These are phyloP conservation scores for Pyracantha coccinea DNA, from an alignment of 331 rosid species.

Conservation along the genomic window DNA sequence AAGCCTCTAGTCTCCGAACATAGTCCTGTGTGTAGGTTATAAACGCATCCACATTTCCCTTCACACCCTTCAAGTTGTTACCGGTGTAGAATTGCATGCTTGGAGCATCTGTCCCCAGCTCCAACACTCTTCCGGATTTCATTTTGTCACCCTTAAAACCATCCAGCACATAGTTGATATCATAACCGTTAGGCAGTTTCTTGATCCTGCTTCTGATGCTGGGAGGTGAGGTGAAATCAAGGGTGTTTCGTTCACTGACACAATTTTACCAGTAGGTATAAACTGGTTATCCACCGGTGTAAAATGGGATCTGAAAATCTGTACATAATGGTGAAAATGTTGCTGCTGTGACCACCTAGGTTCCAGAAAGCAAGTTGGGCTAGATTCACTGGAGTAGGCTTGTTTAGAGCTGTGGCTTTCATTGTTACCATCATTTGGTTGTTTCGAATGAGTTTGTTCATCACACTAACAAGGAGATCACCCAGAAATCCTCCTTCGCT, in stretches of 20 bases:
- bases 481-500: background rate
- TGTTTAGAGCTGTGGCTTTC: conserved; percentile 3
- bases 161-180: conserved; percentile 5
- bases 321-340: conserved; percentile 4
- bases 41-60: conserved; percentile 6
- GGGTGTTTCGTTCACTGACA: background rate
- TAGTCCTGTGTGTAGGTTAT: conserved; percentile 3
- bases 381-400: conserved; percentile 12
- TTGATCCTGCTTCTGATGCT: background rate
- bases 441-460: background rate
- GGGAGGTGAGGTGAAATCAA: conserved; percentile 5
- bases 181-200: conserved; percentile 1
- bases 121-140: conserved; percentile 6
- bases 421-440: background rate
- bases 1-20: conserved; percentile 16
- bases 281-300: background rate
- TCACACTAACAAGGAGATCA: background rate
- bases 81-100: conserved; percentile 5
- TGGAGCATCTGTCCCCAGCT: conserved; percentile 10
- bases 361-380: conserved; percentile 14
- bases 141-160: background rate
- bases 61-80: conserved; percentile 1
- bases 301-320: conserved; percentile 2
- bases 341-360: conserved; percentile 7
- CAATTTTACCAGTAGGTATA: conserved; percentile 1